A percentile compares a stretch with the other conserved stretches of the same genome.
Evolutionary conservation across 345 rosid species (phyloP).

Genomic region (Euphorbia lathyris): DNA sequence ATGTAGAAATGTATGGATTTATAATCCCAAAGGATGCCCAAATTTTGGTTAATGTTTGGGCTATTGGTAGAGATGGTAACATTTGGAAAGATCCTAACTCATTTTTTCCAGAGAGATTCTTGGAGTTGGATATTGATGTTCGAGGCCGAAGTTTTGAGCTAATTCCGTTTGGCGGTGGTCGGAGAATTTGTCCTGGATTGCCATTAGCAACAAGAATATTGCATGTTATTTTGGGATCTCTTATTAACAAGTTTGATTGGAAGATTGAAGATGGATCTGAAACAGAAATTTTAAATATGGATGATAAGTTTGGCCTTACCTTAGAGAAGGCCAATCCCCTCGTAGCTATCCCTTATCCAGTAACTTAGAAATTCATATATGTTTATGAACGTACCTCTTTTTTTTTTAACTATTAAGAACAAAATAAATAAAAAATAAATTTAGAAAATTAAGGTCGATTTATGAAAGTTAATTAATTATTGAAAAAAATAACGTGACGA

Average conservation of each 20-base stretch:
- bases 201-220: constrained; percentile 13
- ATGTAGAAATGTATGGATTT: constrained; percentile 30
- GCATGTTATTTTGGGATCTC: background rate
- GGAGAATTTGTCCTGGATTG: constrained; percentile 18
- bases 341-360: background rate
- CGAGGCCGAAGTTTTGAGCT: constrained; percentile 2
- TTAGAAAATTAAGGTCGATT: too few species aligned
- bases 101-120: constrained; percentile 8
- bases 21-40: constrained; percentile 41
- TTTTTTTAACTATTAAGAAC: too few species aligned
- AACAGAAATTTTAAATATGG: constrained; percentile 5
- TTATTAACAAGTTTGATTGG: constrained; percentile 11
- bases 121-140: constrained; percentile 6
- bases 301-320: constrained; percentile 4
- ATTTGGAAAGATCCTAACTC: constrained; percentile 1
- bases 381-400: too few species aligned
- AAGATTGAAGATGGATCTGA: constrained; percentile 1
- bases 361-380: background rate
- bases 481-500: too few species aligned
- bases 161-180: constrained; percentile 8
- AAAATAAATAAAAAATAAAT: too few species aligned
- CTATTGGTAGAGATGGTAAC: constrained; percentile 29
- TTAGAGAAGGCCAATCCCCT: constrained; percentile 6
- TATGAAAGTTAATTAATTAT: too few species aligned
- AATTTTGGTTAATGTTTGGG: constrained; percentile 47